Conservation (phyloP, 192 early-diverging fungal species). For the Umbelopsis vinacea region DNA sequence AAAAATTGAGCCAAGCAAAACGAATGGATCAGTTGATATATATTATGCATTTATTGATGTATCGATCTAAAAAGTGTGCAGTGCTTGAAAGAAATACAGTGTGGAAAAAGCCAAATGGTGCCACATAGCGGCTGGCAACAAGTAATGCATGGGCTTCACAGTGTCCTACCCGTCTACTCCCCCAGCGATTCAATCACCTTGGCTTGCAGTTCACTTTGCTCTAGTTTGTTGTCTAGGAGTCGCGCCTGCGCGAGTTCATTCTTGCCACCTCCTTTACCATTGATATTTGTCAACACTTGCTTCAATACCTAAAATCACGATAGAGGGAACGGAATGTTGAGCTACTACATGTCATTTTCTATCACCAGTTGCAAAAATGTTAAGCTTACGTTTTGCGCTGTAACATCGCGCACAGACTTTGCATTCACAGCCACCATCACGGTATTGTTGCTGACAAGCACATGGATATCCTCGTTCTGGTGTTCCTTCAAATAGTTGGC, state of each 20-base stretch:
- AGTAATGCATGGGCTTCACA: too few species aligned
- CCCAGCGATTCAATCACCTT: slow-evolving; percentile 1
- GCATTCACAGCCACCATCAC: slow-evolving; percentile 48
- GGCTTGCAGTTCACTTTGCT: neutral
- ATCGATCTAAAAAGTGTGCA: too few species aligned
- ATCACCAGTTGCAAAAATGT: neutral
- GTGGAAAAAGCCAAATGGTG: too few species aligned
- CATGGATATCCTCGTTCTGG: slow-evolving; percentile 39
- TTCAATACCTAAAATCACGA: slow-evolving; percentile 46
- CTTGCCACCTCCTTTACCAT: slow-evolving; percentile 57
- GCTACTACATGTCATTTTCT: neutral
- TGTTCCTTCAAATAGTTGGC: slow-evolving; percentile 49
- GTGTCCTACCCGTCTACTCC: neutral
- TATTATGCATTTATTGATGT: too few species aligned
- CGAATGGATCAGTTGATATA: too few species aligned
- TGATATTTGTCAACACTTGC: slow-evolving; percentile 44
- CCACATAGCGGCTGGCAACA: too few species aligned
- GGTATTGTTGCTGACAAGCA: slow-evolving; percentile 47
- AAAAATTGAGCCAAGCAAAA: too few species aligned
- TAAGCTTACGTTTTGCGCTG: slow-evolving; percentile 34
- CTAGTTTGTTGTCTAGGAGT: slow-evolving; percentile 9
- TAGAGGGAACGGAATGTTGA: slow-evolving; percentile 9
- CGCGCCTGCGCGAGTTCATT: slow-evolving; percentile 50
- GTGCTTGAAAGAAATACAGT: too few species aligned
- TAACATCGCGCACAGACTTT: slow-evolving; percentile 24